phyloP scores from a whole-genome alignment of 78 protist genomes.

The Corallochytrium limacisporum region DNA sequence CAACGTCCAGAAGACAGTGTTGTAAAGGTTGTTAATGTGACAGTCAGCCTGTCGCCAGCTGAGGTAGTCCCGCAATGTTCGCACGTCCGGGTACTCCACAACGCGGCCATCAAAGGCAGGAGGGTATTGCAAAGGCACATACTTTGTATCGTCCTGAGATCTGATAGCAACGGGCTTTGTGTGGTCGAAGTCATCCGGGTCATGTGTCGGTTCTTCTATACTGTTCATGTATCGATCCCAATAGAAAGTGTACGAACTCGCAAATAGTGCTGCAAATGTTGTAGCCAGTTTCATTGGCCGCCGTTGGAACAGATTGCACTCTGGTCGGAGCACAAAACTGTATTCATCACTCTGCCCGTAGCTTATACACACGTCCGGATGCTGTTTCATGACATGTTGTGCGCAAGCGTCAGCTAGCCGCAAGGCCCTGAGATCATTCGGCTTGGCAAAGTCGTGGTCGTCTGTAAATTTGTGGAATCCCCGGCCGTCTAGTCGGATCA shows the following conservation, averaged over 20 bases:
- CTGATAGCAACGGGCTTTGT: not conserved
- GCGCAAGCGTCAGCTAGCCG: conserved; percentile 63
- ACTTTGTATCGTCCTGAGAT: not conserved
- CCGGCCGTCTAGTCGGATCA: conserved; percentile 73
- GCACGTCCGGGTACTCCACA: conserved; percentile 62
- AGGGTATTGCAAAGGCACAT: conserved; percentile 28
- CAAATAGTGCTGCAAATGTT: conserved; percentile 2
- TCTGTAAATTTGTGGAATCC: conserved; percentile 50
- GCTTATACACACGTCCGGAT: conserved; percentile 45
- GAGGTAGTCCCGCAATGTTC: conserved; percentile 53
- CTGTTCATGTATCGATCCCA: conserved; percentile 47
- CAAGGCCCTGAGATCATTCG: conserved; percentile 56
- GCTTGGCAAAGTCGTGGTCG: conserved; percentile 50
- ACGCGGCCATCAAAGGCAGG: conserved; percentile 79
- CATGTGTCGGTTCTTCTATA: not conserved
- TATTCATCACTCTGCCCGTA: conserved; percentile 80
- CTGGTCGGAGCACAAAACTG: conserved; percentile 7
- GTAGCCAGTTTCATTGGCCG: not conserved
- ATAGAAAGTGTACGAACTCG: conserved; percentile 32
- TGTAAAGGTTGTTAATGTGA: conserved; percentile 78
- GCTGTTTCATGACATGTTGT: conserved; percentile 33
- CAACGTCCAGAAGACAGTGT: conserved; percentile 69
- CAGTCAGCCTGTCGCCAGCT: conserved; percentile 68
- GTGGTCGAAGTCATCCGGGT: not conserved
- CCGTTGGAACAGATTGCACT: not conserved